A percentile compares a stretch with the other conserved stretches of the same genome.
Evolutionary conservation across 768 basidiomycete genomes (phyloP).

Genomic region (Tylopilus subfusipes): DNA sequence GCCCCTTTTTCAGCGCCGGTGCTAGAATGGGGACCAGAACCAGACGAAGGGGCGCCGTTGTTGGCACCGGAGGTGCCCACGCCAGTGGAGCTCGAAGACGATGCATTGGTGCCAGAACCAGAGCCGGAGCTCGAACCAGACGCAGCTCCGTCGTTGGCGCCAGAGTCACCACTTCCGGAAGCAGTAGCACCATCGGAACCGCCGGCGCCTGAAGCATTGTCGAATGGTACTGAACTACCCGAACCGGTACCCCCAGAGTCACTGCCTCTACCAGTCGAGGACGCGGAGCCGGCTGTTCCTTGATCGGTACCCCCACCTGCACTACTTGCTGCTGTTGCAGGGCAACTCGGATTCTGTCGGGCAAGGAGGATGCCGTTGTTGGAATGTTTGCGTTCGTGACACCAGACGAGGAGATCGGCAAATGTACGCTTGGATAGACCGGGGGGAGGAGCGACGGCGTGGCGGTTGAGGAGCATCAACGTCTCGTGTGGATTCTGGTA

Average conservation of each 20-base stretch:
- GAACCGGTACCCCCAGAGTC: neutral
- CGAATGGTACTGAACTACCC: neutral
- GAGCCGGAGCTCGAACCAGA: constrained; percentile 1
- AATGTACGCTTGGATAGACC: constrained; percentile 24
- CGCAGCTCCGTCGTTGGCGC: neutral
- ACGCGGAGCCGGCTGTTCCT: neutral
- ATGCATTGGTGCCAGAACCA: neutral
- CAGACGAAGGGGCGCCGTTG: too few species aligned
- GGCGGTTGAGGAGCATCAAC: constrained; percentile 23
- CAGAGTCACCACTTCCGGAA: neutral
- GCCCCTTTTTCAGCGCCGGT: too few species aligned
- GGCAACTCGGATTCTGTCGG: constrained; percentile 22
- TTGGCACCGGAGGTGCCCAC: too few species aligned
- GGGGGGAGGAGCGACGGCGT: constrained; percentile 16
- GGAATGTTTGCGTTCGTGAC: constrained; percentile 17
- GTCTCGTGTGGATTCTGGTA: constrained; percentile 24
- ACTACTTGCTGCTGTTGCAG: neutral
- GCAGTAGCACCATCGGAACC: neutral
- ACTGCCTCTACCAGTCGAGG: neutral
- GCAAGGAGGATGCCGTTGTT: constrained; percentile 16
- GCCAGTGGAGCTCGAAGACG: neutral
- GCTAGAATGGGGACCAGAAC: too few species aligned
- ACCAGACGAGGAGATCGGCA: constrained; percentile 29
- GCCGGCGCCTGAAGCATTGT: neutral
- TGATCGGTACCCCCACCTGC: neutral